A percentile compares a stretch with the other conserved stretches of the same genome.
phyloP scores from a whole-genome alignment of 805 yeast genomes.

The Ogataea pilisensis region DNA sequence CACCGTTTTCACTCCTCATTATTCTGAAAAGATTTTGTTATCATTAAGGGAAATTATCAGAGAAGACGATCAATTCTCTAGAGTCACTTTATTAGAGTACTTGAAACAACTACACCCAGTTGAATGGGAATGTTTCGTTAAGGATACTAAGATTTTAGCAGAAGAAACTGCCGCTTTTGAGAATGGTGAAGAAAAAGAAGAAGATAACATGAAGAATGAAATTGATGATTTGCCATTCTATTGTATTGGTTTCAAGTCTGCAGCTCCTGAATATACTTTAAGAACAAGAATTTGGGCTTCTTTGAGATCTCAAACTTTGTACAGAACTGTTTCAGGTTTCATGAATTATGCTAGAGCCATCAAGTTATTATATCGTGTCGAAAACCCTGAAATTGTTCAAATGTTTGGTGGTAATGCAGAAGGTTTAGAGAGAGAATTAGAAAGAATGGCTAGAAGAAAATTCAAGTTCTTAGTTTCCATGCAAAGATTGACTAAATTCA shows the following conservation, averaged over 20 bases:
- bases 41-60: slow-evolving; percentile 95
- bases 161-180: slow-evolving; percentile 87
- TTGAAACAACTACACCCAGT: slow-evolving; percentile 92
- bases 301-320: slow-evolving; percentile 90
- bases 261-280: slow-evolving; percentile 93
- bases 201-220: slow-evolving; percentile 67
- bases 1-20: slow-evolving; percentile 95
- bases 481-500: slow-evolving; percentile 76
- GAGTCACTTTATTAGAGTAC: slow-evolving; percentile 90
- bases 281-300: slow-evolving; percentile 99
- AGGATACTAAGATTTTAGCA: slow-evolving; percentile 91
- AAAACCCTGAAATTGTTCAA: slow-evolving; percentile 92
- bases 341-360: slow-evolving; percentile 98
- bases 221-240: slow-evolving; percentile 91
- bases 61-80: slow-evolving; percentile 95
- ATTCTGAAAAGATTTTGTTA: slow-evolving; percentile 87
- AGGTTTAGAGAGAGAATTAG: slow-evolving; percentile 91
- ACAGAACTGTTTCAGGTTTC: slow-evolving; percentile 96
- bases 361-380: slow-evolving; percentile 88
- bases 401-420: slow-evolving; percentile 99
- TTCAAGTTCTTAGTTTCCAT: slow-evolving; percentile 78
- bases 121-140: slow-evolving; percentile 97
- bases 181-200: slow-evolving; percentile 59
- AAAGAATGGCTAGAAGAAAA: slow-evolving; percentile 81
- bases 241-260: slow-evolving; percentile 95